Base-by-base conservation (phyloP, 2,329 filamentous ascomycete species). In the Verticillium nonalfalfae region DNA sequence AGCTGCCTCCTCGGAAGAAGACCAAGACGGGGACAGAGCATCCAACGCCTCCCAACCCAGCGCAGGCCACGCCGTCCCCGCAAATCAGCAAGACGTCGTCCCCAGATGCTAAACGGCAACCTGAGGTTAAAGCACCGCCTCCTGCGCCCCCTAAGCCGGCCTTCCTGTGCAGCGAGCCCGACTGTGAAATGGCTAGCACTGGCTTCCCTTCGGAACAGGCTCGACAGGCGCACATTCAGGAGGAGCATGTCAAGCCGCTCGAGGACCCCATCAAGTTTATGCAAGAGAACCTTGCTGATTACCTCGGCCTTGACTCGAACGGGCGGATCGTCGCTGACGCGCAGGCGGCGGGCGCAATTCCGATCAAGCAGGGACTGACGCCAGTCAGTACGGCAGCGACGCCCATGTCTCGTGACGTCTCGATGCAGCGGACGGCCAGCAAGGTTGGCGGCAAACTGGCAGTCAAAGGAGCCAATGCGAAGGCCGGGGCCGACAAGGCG, bases 1-100 rank as follows among this genome's bases (percentile, higher is more conserved):
- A 83, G 59, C 73, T 87, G 26, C 86, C 85, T 5, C 75, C 81
- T 4, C 74, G 79, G 14, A 87, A 87, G 72, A 86, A 82, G 75
- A 69, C 75, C 40, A 87, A 83, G 75, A 78, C 78, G 1, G 76
- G 73, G 15, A 6, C 54, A 4, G 67, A 72, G 39, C 75, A 77
- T 36, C 64, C 63, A 11, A 75, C 74, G 10, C 68, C 74, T 4
- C 74, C 71, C 39, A 74, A 78, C 56, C 71, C 77, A 4, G 73
- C 74, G 2, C 74, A 76, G 61, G 75, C 75, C 35, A 79, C 74
- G 15, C 76, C 75, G 4, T 83, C 82, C 33, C 82, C 82, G 2
- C 78, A 82, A 64, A 74, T 78, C 15, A 72, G 70, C 65, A 82
- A 83, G 69, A 74, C 76, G 34, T 66, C 74, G 0, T 83, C 81